Conservation (phyloP, 345 rosid genomes). For the Eucalyptus viminalis region DNA sequence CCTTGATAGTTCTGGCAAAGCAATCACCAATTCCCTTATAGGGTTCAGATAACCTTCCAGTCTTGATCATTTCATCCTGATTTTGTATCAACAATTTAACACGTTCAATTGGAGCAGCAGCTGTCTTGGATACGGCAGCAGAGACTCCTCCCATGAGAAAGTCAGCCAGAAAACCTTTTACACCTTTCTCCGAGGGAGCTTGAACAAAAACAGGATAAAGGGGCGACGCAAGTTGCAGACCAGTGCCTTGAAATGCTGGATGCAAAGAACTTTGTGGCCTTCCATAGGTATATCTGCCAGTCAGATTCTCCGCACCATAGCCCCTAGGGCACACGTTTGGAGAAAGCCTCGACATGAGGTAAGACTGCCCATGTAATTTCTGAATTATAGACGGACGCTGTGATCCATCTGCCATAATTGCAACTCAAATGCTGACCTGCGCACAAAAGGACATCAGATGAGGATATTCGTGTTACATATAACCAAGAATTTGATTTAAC, state of each 20-base stretch:
- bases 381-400: conserved; percentile 38
- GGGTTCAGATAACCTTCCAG: conserved; percentile 39
- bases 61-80: conserved; percentile 49
- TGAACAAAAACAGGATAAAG: conserved; percentile 23
- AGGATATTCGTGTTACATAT: neutral
- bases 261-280: conserved; percentile 21
- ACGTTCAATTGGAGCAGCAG: conserved; percentile 38
- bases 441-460: neutral
- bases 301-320: neutral
- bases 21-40: conserved; percentile 44
- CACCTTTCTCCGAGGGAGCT: conserved; percentile 36
- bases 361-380: conserved; percentile 42
- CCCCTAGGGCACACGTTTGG: conserved; percentile 6
- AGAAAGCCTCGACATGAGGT: conserved; percentile 21
- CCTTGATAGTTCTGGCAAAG: conserved; percentile 40
- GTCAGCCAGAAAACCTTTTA: conserved; percentile 14
- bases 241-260: conserved; percentile 5
- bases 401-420: conserved; percentile 48
- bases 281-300: conserved; percentile 13
- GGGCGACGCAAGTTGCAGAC: conserved; percentile 8
- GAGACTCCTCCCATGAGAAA: conserved; percentile 56
- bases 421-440: conserved; percentile 17
- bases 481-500: neutral
- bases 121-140: conserved; percentile 49
- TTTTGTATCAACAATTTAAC: conserved; percentile 40